Evolutionary conservation across 1,284 basidiomycete genomes (phyloP).

Genomic region (Mycosarcoma mackinlayi): DNA sequence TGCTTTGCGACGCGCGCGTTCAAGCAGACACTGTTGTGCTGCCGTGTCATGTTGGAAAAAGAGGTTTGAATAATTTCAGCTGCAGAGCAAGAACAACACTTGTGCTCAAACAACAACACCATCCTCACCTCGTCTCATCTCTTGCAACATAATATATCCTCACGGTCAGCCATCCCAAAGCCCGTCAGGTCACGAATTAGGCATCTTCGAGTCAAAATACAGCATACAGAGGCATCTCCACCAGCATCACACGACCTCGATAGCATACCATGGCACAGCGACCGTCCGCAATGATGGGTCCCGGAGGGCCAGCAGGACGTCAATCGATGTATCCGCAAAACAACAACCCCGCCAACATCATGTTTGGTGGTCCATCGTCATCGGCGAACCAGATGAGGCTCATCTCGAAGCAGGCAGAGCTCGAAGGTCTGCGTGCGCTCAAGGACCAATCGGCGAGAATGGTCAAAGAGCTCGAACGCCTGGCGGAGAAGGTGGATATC

Average conservation of each 20-base stretch:
- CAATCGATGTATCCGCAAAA: slow-evolving; percentile 44
- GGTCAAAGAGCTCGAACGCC: slow-evolving; percentile 56
- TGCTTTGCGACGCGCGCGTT: slow-evolving; percentile 24
- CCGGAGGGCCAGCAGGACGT: slow-evolving; percentile 19
- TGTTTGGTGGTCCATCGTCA: slow-evolving; percentile 45
- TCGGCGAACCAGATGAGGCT: slow-evolving; percentile 51
- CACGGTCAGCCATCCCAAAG: too few relatives aligned
- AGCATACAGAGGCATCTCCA: too few relatives aligned
- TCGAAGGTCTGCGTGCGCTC: slow-evolving; percentile 60
- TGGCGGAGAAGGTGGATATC: slow-evolving; percentile 59
- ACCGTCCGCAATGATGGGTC: slow-evolving; percentile 29
- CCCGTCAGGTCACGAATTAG: too few relatives aligned
- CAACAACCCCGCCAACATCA: slow-evolving; percentile 25
- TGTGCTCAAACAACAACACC: slow-evolving; percentile 14
- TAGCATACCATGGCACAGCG: slow-evolving; percentile 32
- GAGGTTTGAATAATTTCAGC: slow-evolving; percentile 5
- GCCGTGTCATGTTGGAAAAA: too few relatives aligned
- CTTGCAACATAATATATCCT: too few relatives aligned
- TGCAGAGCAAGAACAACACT: slow-evolving; percentile 10
- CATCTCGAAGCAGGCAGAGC: slow-evolving; percentile 60
- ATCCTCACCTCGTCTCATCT: slow-evolving; percentile 1
- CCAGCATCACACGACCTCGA: too few relatives aligned
- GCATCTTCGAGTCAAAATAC: too few relatives aligned
- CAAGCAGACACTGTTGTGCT: slow-evolving; percentile 9
- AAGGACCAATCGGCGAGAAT: slow-evolving; percentile 61